phyloP scores from a whole-genome alignment of 2,329 filamentous ascomycete genomes.

The Reticulascus tulasneorum region DNA sequence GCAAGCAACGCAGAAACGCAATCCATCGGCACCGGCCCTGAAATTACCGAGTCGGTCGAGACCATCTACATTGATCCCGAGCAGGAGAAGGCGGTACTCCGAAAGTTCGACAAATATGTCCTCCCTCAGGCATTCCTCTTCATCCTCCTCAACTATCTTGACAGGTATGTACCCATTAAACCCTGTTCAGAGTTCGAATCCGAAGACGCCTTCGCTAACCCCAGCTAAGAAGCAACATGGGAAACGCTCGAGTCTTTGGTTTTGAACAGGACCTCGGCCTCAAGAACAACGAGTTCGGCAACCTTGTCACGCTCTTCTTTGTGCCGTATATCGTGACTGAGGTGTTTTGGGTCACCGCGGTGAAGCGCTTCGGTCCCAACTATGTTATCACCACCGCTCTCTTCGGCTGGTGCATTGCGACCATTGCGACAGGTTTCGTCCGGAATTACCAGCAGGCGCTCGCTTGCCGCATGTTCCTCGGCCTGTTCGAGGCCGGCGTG shows the following conservation, averaged over 20 bases:
- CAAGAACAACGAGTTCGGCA: slow-evolving; percentile 17
- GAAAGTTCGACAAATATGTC: slow-evolving; percentile 14
- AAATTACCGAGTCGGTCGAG: neutral
- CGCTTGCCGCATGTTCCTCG: slow-evolving; percentile 22
- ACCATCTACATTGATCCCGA: slow-evolving; percentile 2
- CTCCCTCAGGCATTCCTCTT: slow-evolving; percentile 13
- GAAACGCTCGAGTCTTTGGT: slow-evolving; percentile 22
- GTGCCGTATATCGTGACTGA: slow-evolving; percentile 20
- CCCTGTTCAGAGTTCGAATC: slow-evolving; percentile 8
- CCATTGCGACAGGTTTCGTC: slow-evolving; percentile 19
- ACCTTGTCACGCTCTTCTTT: slow-evolving; percentile 13
- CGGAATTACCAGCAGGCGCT: slow-evolving; percentile 17
- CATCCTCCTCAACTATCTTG: slow-evolving; percentile 11
- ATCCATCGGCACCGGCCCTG: neutral
- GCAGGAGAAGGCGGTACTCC: slow-evolving; percentile 7
- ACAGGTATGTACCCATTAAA: slow-evolving; percentile 15
- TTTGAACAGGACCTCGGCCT: slow-evolving; percentile 20
- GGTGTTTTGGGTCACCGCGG: slow-evolving; percentile 16
- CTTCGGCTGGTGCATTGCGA: slow-evolving; percentile 21
- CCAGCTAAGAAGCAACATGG: slow-evolving; percentile 1
- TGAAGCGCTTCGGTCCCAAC: slow-evolving; percentile 20
- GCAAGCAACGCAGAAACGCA: neutral
- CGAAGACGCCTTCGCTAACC: neutral
- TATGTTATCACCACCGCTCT: slow-evolving; percentile 18
- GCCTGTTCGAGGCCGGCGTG: slow-evolving; percentile 24